Conservation (phyloP, 2,329 filamentous ascomycete genomes). For the Sphaerulina vaccinii region DNA sequence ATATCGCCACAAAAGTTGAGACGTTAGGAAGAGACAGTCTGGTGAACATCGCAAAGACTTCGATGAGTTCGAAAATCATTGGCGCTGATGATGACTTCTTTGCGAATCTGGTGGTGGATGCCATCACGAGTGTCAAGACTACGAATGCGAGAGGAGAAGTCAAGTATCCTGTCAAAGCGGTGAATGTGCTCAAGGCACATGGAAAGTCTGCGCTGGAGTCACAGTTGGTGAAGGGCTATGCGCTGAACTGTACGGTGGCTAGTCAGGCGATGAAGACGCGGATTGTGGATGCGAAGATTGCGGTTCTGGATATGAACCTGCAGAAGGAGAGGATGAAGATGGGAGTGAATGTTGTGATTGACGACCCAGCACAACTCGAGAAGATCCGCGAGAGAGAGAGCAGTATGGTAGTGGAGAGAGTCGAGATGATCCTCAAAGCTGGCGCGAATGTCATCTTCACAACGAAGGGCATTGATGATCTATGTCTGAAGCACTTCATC, state of each 20-base stretch:
- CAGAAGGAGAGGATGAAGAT: conserved; percentile 99
- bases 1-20: conserved; percentile 94
- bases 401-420: conserved; percentile 86
- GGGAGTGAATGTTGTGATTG: conserved; percentile 95
- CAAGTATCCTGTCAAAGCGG: conserved; percentile 98
- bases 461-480: conserved; percentile 96
- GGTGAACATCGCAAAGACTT: conserved; percentile 94
- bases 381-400: conserved; percentile 93
- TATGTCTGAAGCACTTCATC: conserved; percentile 90
- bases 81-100: conserved; percentile 96
- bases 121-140: conserved; percentile 90
- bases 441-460: conserved; percentile 95
- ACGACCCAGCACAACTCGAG: conserved; percentile 95
- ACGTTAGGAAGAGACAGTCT: conserved; percentile 85
- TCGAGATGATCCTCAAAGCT: conserved; percentile 96
- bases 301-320: conserved; percentile 93
- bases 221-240: conserved; percentile 89
- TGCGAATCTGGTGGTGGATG: conserved; percentile 93
- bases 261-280: conserved; percentile 97
- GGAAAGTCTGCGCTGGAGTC: conserved; percentile 90
- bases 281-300: conserved; percentile 92
- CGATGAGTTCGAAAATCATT: conserved; percentile 99
- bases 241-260: conserved; percentile 96
- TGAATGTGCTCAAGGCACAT: conserved; percentile 98
- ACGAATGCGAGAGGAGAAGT: conserved; percentile 85